Conservation (phyloP, 148 eudicot species). For the Spergularia bocconei region DNA sequence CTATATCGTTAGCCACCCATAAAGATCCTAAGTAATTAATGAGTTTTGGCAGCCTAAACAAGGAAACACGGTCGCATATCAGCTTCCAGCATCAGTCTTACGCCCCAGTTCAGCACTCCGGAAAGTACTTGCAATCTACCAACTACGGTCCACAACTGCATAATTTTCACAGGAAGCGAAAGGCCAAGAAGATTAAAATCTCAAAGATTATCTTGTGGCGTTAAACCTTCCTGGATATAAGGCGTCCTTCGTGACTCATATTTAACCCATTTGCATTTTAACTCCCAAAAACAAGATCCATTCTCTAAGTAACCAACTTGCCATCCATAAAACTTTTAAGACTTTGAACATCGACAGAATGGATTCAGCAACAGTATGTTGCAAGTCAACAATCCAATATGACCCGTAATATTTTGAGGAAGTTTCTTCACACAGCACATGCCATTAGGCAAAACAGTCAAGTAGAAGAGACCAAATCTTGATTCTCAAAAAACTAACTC, state of each 20-base stretch:
- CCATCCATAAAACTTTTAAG: background rate
- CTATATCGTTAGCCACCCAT: constrained; percentile 8
- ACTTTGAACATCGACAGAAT: too few relatives aligned
- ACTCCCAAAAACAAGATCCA: background rate
- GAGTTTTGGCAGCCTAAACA: background rate
- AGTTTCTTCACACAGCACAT: background rate
- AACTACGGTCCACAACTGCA: background rate
- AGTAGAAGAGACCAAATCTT: too few relatives aligned
- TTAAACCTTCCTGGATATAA: background rate
- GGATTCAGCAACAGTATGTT: background rate
- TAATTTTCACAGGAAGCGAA: background rate
- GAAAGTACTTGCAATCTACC: background rate
- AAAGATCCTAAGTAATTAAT: background rate
- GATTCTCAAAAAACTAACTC: too few relatives aligned
- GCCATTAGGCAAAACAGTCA: background rate
- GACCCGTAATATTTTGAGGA: background rate
- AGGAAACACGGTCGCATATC: background rate
- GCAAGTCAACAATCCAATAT: background rate
- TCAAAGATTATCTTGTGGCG: background rate
- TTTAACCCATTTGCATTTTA: background rate
- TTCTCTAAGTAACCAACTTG: background rate
- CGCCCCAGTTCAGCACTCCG: background rate
- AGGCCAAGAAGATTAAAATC: background rate
- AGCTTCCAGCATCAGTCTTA: background rate
- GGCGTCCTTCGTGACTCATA: background rate